Base-by-base conservation (phyloP, 2,329 filamentous ascomycete genomes). In the Hymenoscyphus occultus region DNA sequence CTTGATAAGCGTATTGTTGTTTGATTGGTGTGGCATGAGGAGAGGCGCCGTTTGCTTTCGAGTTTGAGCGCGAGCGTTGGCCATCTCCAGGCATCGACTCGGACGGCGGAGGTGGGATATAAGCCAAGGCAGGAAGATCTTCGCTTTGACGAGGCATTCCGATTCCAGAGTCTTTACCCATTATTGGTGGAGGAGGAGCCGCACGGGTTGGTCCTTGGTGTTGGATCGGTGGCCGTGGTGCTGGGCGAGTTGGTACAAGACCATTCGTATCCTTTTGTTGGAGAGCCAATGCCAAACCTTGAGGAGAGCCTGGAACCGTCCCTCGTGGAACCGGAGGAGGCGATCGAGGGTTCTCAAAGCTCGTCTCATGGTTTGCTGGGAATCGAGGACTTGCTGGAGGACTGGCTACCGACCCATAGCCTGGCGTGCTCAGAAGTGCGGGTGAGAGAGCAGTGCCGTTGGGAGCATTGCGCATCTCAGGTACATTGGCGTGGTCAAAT, bases 331-430 rank as follows among this genome's bases (percentile, higher is more conserved):
- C 91, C 12, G 94, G 95, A 69, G 95, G 95, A 48, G 95, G 91
- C 19, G 94, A 91, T 74, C 95, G 87, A 59, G 95, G 95, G 75
- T 99, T 98, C 80, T 98, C 95, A 78, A 98, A 99, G 81, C 92
- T 98, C 76, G 92, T 91, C 83, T 93, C 89, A 80, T 92, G 87
- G 79, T 94, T 93, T 76, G 91, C 87, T 63, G 93, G 93, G 80
- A 96, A 96, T 76, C 92, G 87, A 67, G 92, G 92, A 79, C 92
- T 95, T 69, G 87, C 86, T 62, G 92, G 91, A 70, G 93, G 91
- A 74, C 91, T 94, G 72, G 89, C 84, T 75, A 91, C 81, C 9
- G 85, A 81, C 74, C 83, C 84, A 77, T 84, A 86, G 69, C 80
- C 83, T 69, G 81, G 77, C 64, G 83, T 81, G 73, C 84, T 83